Evolutionary conservation across 345 rosid species (phyloP), one percentile per base, ranked within the genome.

Genomic region (Mallotus nudiflorus): DNA sequence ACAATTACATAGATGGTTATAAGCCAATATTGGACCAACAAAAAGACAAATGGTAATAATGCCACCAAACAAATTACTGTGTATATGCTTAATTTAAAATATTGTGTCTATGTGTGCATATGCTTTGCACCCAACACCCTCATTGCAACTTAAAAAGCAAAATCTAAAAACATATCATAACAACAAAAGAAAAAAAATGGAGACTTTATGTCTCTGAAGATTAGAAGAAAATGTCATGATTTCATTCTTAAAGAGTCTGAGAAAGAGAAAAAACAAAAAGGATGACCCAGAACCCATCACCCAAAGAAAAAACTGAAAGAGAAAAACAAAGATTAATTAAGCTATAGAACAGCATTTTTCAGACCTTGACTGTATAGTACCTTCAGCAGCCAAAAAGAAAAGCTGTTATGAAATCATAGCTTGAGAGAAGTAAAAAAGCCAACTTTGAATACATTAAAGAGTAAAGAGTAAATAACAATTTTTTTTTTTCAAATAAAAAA

Each of bases 351-450:
- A 48, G 52, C 52, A 48, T 15, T 3, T 58, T 69, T 35, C 31
- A 29, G n/a, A 61, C 57, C 60, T 70, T 62, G 24, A 27, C 24
- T n/a, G 53, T 53, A 22, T 16, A 29, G 40, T 3, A n/a, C 39
- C 24, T 71, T 53, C 61, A 64, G 62, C 55, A 42, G 24, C 42
- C n/a, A 52, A 37, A 33, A 63, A 71, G 15, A 33, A n/a, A 62
- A 71, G 14, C 62, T 11, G 52, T 10, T n/a, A 40, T 16, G 42
- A 52, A 62, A 51, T 39, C 56, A 25, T 35, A 24, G 27, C 13
- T 46, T 69, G 3, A 9, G 64, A 45, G 15, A 45, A 31, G 57
- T 35, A 29, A 60, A 16, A 67, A 33, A 9, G 20, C 49, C 54
- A 44, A 29, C 70, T 25, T 10, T 29, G 42, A 39, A 39, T 4